Evolutionary conservation across 1,284 basidiomycete genomes (phyloP), one percentile per base, ranked within the genome.

Genomic region (Trichosporon ovoides): DNA sequence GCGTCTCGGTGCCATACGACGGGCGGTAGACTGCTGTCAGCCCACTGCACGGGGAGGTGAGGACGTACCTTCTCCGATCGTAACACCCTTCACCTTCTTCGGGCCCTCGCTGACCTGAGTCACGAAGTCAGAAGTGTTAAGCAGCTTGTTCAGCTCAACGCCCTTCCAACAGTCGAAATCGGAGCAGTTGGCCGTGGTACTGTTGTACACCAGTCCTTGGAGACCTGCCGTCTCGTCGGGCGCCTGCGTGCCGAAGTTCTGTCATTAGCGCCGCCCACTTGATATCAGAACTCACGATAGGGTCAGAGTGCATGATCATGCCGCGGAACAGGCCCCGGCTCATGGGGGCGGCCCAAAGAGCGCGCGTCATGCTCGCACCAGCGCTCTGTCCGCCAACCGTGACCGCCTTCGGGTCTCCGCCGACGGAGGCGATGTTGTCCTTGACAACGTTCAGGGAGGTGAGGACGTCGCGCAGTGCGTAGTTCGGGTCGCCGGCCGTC

Each of bases 301-400:
- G 87, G 68, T 92, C 89, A 3, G 89, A 91, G 56, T 93, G 88
- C 10, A 93, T 72, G 59, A 91, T 88, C 0, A 85, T 87, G 38
- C 82, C 85, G 55, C 81, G 80, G 79, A 90, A 91, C 43, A 89
- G 77, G 2, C 81, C 80, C 18, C 81, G 79, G 0, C 84, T 87
- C 10, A 83, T 82, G 1, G 88, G 87, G 1, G 79, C 78, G 19
- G 85, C 87, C 38, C 89, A 80, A 35, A 91, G 76, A 1, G 87
- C 84, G 57, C 91, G 82, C 64, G 94, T 83, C 81, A 93, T 82
- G 60, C 82, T 83, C 0, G 87, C 92, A 38, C 93, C 93, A 34
- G 85, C 85, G 68, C 88, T 91, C 76, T 96, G 92, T 3, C 92
- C 93, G 20, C 88, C 89, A n/a, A 96, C 66, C 0, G 89, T 92